Evolutionary conservation across 2,329 filamentous ascomycete genomes (phyloP), one percentile per base, ranked within the genome.

Genomic region (Orbilia javanica): DNA sequence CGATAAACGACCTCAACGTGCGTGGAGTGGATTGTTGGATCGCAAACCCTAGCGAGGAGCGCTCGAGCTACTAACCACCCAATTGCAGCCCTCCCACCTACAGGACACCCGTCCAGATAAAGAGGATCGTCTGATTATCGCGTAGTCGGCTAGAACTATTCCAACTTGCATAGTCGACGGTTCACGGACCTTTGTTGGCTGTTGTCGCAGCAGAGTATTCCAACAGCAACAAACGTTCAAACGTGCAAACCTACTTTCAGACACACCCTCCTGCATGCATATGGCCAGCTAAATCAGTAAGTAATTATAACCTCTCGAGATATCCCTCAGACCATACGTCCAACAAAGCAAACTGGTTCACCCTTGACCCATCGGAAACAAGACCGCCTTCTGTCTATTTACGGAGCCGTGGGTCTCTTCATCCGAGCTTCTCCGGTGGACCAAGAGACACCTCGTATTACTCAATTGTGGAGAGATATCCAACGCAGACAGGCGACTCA

Each of bases 221-320:
- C 69, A 66, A 66, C 69, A 66, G 60, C 48, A 66, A 66, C 69
- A 57, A 64, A 39, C 55, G 20, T 15, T 42, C 8, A 8, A 44
- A 48, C 55, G 20, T 34, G 64, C 46, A n/a, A n/a, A n/a, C n/a
- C n/a, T n/a, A n/a, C n/a, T n/a, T n/a, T n/a, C n/a, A n/a, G n/a
- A n/a, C n/a, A n/a, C n/a, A 60, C 60, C 10, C 60, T 48, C 36
- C 53, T 73, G 69, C 69, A 73, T 73, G 69, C 69, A 73, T 73
- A 46, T 50, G n/a, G n/a, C 60, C 69, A 65, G 27, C 36, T 60
- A 36, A 25, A 8, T 25, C 6, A 13, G 6, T 42, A 42, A 34
- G 22, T n/a, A n/a, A n/a, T n/a, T n/a, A n/a, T n/a, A 46, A 46
- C 22, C 20, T 42, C 34, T 20, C 25, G 62, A 48, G 60, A 73